phyloP scores from a whole-genome alignment of 163 green algal genomes.

The Botryococcus braunii region DNA sequence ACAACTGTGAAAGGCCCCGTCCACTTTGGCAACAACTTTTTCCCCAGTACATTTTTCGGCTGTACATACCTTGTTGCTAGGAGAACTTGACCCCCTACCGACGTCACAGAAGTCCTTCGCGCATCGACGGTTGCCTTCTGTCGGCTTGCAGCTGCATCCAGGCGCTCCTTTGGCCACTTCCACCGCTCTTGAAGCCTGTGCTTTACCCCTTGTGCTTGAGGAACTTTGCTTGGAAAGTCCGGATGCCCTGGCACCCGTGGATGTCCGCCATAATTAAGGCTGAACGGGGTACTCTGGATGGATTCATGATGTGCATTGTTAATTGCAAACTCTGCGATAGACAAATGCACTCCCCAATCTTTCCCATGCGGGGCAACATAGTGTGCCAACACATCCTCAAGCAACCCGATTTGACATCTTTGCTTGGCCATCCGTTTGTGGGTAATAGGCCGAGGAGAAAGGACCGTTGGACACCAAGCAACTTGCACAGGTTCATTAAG shows the following conservation, averaged over 20 bases:
- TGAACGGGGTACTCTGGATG: constrained; percentile 25
- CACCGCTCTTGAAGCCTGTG: constrained; percentile 9
- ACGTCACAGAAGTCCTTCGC: constrained; percentile 9
- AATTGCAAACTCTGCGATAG: constrained; percentile 29
- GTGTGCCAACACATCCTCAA: constrained; percentile 32
- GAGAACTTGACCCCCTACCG: constrained; percentile 22
- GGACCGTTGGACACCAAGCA: constrained; percentile 13
- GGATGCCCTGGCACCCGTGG: constrained; percentile 5
- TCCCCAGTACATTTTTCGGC: neutral
- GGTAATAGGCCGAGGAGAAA: constrained; percentile 36
- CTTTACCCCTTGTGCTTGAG: neutral
- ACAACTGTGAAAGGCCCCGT: constrained; percentile 28
- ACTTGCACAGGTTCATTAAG: constrained; percentile 20
- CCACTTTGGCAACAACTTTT: constrained; percentile 28
- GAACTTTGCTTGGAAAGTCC: constrained; percentile 1
- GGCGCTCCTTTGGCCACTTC: constrained; percentile 3
- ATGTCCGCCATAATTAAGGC: constrained; percentile 19
- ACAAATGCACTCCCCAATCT: constrained; percentile 33
- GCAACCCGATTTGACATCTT: constrained; percentile 35
- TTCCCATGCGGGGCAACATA: constrained; percentile 14
- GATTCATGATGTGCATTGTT: constrained; percentile 26
- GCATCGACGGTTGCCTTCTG: constrained; percentile 23
- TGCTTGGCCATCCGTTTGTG: constrained; percentile 50
- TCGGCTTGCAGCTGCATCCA: constrained; percentile 13
- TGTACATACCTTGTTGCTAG: constrained; percentile 27